Conservation (phyloP, 441 rosid species). For the Metrosideros polymorpha region DNA sequence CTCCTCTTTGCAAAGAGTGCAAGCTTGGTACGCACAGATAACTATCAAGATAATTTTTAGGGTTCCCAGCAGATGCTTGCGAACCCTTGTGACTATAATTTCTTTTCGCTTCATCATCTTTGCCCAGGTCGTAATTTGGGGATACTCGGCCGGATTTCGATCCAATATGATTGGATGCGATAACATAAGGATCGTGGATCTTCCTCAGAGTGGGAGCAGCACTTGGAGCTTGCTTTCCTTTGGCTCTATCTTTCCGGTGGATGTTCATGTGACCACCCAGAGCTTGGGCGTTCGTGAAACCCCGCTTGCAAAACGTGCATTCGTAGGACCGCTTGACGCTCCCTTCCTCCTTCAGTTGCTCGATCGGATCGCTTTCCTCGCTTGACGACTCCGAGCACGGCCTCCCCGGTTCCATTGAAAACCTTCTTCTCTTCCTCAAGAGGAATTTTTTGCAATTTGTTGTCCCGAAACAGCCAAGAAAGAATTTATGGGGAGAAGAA, state of each 20-base stretch:
- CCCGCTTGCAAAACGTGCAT: slow-evolving; percentile 1
- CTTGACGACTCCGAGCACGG: neutral
- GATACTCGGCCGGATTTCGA: neutral
- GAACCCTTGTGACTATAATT: neutral
- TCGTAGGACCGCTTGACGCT: neutral
- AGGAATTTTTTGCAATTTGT: neutral
- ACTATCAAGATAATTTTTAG: neutral
- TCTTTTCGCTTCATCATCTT: neutral
- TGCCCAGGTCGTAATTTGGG: neutral
- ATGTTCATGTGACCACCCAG: neutral
- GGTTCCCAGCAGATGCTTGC: neutral
- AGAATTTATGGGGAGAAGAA: neutral
- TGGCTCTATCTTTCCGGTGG: neutral
- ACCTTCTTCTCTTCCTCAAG: neutral
- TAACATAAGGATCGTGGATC: neutral
- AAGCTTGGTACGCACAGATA: neutral
- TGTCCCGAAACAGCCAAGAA: neutral
- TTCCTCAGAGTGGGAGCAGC: neutral
- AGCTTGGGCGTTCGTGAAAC: neutral
- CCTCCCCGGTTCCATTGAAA: neutral
- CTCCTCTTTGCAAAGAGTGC: neutral
- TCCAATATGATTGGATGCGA: neutral
- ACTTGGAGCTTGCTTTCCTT: neutral
- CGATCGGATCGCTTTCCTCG: neutral
- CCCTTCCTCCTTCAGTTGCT: neutral